Conservation (phyloP, 768 basidiomycete species). For the Tylopilus vinaceipallidus region DNA sequence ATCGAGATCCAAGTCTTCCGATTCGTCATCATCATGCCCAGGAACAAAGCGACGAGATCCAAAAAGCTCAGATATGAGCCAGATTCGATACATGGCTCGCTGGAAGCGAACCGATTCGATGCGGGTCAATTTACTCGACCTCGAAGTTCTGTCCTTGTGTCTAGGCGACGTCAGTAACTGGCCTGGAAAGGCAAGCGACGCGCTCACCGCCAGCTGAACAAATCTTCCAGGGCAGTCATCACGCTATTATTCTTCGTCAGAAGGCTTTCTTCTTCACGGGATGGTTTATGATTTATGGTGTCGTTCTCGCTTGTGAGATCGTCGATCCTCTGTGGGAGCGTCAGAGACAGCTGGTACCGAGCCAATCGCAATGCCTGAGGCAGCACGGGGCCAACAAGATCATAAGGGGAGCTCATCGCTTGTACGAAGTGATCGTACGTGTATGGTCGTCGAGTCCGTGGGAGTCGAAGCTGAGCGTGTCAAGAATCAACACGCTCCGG, state of each 20-base stretch:
- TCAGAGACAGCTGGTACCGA: background rate
- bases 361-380: slow-evolving; percentile 24
- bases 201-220: slow-evolving; percentile 41
- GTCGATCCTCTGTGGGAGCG: background rate
- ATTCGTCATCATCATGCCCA: background rate
- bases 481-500: no score
- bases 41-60: slow-evolving; percentile 1
- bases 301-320: slow-evolving; percentile 9
- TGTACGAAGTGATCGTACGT: no score
- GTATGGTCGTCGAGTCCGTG: no score
- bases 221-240: slow-evolving; percentile 30
- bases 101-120: slow-evolving; percentile 33
- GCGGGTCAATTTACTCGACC: slow-evolving; percentile 26
- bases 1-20: background rate
- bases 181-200: no score
- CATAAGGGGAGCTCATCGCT: background rate
- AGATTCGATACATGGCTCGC: slow-evolving; percentile 30
- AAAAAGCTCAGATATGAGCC: slow-evolving; percentile 18
- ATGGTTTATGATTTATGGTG: slow-evolving; percentile 14
- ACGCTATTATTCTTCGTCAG: slow-evolving; percentile 24
- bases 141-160: slow-evolving; percentile 33
- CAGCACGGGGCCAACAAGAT: slow-evolving; percentile 29
- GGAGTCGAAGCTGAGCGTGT: no score
- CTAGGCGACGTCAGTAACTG: no score
- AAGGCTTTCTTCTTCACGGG: slow-evolving; percentile 20